Conservation (phyloP, 164 flowering plant species). For the Sextonia rubra region DNA sequence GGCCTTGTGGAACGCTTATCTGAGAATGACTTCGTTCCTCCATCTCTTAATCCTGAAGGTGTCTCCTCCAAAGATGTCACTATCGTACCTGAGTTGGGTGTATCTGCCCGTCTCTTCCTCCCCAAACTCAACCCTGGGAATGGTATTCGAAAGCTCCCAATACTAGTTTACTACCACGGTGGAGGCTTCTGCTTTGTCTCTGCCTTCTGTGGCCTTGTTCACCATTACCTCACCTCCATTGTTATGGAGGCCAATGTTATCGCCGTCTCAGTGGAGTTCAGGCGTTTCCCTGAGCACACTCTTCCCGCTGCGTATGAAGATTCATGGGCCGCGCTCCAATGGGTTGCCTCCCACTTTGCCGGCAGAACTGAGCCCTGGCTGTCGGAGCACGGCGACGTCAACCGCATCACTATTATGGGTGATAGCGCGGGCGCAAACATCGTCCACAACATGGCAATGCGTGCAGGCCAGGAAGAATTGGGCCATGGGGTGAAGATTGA, state of each 20-base stretch:
- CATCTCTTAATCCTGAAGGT: slow-evolving; percentile 30
- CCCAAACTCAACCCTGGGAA: slow-evolving; percentile 12
- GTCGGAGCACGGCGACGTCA: slow-evolving; percentile 28
- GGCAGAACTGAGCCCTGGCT: slow-evolving; percentile 28
- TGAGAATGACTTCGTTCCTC: slow-evolving; percentile 27
- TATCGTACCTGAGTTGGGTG: slow-evolving; percentile 30
- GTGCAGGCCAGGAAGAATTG: not conserved
- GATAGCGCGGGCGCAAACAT: slow-evolving; percentile 58
- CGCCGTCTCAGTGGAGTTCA: slow-evolving; percentile 40
- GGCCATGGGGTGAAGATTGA: slow-evolving; percentile 6
- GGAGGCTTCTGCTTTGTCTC: slow-evolving; percentile 33
- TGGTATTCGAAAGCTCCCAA: slow-evolving; percentile 30
- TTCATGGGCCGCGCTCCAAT: slow-evolving; percentile 35
- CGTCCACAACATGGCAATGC: slow-evolving; percentile 35
- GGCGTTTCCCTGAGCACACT: slow-evolving; percentile 47
- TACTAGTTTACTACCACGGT: slow-evolving; percentile 26
- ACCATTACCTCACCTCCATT: slow-evolving; percentile 24
- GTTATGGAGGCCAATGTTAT: slow-evolving; percentile 31
- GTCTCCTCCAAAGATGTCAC: slow-evolving; percentile 45
- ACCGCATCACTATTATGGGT: slow-evolving; percentile 33
- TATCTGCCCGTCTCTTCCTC: slow-evolving; percentile 46
- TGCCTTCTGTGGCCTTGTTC: slow-evolving; percentile 29
- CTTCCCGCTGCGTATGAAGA: slow-evolving; percentile 51
- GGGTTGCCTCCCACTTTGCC: slow-evolving; percentile 30
- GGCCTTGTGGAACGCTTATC: slow-evolving; percentile 36